A percentile compares a stretch with the other conserved stretches of the same genome.
These are phyloP conservation scores for Strobilomyces dryophilus DNA, from an alignment of 768 basidiomycete genomes.

Conservation along the genomic window DNA sequence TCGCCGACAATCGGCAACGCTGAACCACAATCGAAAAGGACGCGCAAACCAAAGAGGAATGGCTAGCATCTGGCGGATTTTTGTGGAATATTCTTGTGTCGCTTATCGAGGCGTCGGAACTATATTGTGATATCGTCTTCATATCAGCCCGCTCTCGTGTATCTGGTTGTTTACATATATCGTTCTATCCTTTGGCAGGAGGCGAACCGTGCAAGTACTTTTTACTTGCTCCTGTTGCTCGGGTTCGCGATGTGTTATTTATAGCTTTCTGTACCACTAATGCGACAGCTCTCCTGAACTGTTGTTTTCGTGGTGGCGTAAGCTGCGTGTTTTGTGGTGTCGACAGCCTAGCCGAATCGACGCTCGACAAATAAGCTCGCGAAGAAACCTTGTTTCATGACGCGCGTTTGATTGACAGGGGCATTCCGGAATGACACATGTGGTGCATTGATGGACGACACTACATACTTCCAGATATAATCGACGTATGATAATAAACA, in stretches of 20 bases:
- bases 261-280: constrained; percentile 35
- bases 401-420: constrained; percentile 1
- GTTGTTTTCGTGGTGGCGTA: constrained; percentile 11
- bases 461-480: constrained; percentile 8
- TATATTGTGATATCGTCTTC: constrained; percentile 26
- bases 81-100: constrained; percentile 33
- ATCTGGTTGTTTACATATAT: constrained; percentile 28
- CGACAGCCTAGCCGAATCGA: not conserved
- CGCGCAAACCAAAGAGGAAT: constrained; percentile 56
- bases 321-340: not conserved
- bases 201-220: constrained; percentile 9
- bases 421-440: not conserved
- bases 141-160: constrained; percentile 12
- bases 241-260: constrained; percentile 34
- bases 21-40: constrained; percentile 48
- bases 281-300: constrained; percentile 22
- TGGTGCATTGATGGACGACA: constrained; percentile 3
- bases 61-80: constrained; percentile 33
- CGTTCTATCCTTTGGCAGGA: constrained; percentile 26
- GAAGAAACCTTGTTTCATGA: constrained; percentile 14
- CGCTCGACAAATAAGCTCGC: constrained; percentile 10
- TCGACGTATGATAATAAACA: constrained; percentile 14
- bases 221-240: constrained; percentile 19
- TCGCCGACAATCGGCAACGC: constrained; percentile 50
- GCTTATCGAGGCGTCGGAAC: constrained; percentile 24